These are phyloP conservation scores for Stachybotrys echinatus DNA, from an alignment of 2,329 filamentous ascomycete genomes.

Conservation along the genomic window DNA sequence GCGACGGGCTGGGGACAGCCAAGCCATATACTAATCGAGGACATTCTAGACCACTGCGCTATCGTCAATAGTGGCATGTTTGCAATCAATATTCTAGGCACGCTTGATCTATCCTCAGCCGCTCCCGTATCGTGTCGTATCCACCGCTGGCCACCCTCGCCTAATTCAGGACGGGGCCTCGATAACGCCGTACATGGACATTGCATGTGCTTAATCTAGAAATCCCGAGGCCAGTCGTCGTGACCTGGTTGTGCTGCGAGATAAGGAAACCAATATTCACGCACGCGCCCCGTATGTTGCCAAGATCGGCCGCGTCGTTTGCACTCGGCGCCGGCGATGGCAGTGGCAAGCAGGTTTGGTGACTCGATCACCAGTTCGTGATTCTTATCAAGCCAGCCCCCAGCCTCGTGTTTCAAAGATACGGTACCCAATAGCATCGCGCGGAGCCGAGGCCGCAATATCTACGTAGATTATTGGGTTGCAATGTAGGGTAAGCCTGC, in stretches of 20 bases:
- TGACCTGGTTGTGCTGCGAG: neutral
- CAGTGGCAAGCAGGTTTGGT: too few relatives aligned
- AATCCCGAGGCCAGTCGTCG: neutral
- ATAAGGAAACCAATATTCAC: too few relatives aligned
- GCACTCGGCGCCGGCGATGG: neutral
- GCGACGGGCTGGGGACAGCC: too few relatives aligned
- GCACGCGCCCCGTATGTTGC: too few relatives aligned
- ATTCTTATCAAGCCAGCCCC: too few relatives aligned
- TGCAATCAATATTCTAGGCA: neutral
- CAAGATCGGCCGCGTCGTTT: neutral
- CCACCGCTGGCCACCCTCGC: neutral
- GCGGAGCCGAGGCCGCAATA: neutral
- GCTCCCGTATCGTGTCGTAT: neutral
- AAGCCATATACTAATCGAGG: neutral
- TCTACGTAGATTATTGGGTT: neutral
- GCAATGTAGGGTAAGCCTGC: neutral
- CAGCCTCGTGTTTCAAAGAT: too few relatives aligned
- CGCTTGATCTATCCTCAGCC: neutral
- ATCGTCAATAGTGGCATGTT: neutral
- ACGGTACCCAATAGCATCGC: neutral
- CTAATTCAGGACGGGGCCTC: neutral
- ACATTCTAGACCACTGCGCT: neutral
- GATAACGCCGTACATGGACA: neutral
- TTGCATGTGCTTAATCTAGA: neutral
- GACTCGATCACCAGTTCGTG: too few relatives aligned